phyloP scores from a whole-genome alignment of 441 rosid genomes.

The Theobroma grandiflorum region DNA sequence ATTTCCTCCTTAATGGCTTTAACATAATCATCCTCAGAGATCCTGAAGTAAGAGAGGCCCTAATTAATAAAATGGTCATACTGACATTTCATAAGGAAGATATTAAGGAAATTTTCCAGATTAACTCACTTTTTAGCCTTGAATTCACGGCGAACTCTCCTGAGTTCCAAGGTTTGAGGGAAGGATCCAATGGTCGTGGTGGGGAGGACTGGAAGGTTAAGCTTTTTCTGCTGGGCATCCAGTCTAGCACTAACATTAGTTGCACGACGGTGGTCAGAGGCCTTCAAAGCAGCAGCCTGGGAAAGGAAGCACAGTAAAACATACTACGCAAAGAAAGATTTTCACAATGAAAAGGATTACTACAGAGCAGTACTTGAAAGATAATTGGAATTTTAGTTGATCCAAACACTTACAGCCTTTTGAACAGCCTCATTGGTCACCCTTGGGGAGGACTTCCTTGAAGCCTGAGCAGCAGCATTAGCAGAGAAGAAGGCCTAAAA shows the following conservation, averaged over 20 bases:
- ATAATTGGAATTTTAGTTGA: conserved; percentile 15
- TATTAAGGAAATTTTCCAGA: conserved; percentile 3
- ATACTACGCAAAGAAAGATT: conserved; percentile 7
- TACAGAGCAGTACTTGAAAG: conserved; percentile 4
- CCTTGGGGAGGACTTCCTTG: conserved; percentile 90
- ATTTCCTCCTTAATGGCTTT: conserved; percentile 92
- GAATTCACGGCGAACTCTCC: conserved; percentile 96
- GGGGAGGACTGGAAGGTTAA: conserved; percentile 94
- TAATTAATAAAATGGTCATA: neutral
- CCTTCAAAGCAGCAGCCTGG: conserved; percentile 94
- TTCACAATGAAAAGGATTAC: neutral
- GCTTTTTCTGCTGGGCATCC: conserved; percentile 97
- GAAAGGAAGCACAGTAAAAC: conserved; percentile 31
- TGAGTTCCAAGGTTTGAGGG: conserved; percentile 92
- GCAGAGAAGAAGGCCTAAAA: conserved; percentile 78
- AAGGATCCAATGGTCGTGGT: conserved; percentile 98
- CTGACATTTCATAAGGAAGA: neutral
- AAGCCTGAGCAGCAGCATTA: conserved; percentile 84
- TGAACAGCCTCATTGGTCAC: conserved; percentile 94
- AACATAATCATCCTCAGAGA: conserved; percentile 83
- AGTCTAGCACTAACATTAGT: conserved; percentile 87
- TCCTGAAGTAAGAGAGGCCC: conserved; percentile 44
- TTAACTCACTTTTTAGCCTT: conserved; percentile 93
- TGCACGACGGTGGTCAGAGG: conserved; percentile 89
- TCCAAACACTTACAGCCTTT: conserved; percentile 76